Evolutionary conservation across 768 basidiomycete species (phyloP), one percentile per base, ranked within the genome.

Genomic region (Suillus occidentalis): DNA sequence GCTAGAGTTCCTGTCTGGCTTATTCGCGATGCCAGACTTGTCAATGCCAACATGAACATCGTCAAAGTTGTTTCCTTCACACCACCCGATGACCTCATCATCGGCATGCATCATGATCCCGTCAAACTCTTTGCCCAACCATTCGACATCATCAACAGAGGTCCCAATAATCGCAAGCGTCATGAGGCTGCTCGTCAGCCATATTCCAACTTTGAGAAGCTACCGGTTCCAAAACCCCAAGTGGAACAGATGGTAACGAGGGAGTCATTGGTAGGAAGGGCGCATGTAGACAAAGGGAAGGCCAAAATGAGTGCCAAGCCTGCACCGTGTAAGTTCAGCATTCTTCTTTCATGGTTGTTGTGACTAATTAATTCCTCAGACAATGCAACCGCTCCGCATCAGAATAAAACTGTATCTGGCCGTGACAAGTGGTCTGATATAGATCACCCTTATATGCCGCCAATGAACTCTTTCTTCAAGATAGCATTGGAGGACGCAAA

Each of bases 401-500:
- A 22, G 9, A 42, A 39, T 3, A 28, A 7, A 59, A 20, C 5
- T 37, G 57, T 42, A 6, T 42, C 22, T 7, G 57, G 57, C 37
- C 16, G 37, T 40, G 34, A 59, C 37, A 59, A 59, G 57, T 59
- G 57, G 57, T 37, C 34, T 8, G 57, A 59, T 40, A 39, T 59
- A 5, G 57, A 59, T 25, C 57, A 59, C 57, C 57, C 36, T 37
- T 42, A 6, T 4, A 37, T 59, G 57, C 57, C 37, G 14, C 37
- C 57, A 37, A 37, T 37, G 37, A 37, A 59, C 10, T 37, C 28
- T 36, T 22, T 28, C 57, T 59, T 37, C 22, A 49, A 49, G 49
- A 25, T 3, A 49, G 22, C 22, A 0, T 7, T 49, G 49, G 0
- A 49, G 49, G 22, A 49, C 3, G 49, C 22, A 5, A 49, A 49